Conservation (phyloP, 768 basidiomycete genomes). For the Calocybe cyanea region DNA sequence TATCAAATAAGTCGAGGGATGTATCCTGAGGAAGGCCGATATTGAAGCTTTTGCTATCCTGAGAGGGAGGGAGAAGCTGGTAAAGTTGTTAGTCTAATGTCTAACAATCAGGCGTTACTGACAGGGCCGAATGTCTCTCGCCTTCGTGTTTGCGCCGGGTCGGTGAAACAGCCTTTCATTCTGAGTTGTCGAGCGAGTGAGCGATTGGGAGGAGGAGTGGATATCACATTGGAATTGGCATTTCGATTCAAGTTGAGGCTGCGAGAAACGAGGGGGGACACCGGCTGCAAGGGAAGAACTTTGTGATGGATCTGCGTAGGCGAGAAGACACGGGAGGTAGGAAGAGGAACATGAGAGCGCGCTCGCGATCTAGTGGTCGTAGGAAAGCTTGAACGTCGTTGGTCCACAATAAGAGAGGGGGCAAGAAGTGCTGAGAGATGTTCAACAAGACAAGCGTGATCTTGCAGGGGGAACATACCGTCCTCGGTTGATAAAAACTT, state of each 20-base stretch:
- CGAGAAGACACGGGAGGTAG: constrained; percentile 27
- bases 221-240: constrained; percentile 27
- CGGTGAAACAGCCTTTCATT: constrained; percentile 68
- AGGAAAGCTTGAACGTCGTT: constrained; percentile 23
- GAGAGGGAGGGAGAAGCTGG: constrained; percentile 31
- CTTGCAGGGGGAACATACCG: constrained; percentile 28
- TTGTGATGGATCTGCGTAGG: constrained; percentile 28
- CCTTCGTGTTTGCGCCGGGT: constrained; percentile 55
- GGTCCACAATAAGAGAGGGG: constrained; percentile 52
- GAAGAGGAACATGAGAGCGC: constrained; percentile 48
- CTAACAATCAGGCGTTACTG: constrained; percentile 24
- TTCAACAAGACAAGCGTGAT: constrained; percentile 16
- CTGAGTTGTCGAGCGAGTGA: constrained; percentile 51
- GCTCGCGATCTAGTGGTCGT: constrained; percentile 48
- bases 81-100: constrained; percentile 5
- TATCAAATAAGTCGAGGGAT: constrained; percentile 63
- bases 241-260: constrained; percentile 32
- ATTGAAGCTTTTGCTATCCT: constrained; percentile 27
- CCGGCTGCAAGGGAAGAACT: constrained; percentile 22
- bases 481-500: constrained; percentile 46
- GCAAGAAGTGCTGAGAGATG: constrained; percentile 46
- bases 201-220: constrained; percentile 68
- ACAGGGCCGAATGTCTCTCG: constrained; percentile 41
- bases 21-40: constrained; percentile 37
- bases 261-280: constrained; percentile 32